Evolutionary conservation across 345 rosid genomes (phyloP), one percentile per base, ranked within the genome.

Genomic region (Firmiana major): DNA sequence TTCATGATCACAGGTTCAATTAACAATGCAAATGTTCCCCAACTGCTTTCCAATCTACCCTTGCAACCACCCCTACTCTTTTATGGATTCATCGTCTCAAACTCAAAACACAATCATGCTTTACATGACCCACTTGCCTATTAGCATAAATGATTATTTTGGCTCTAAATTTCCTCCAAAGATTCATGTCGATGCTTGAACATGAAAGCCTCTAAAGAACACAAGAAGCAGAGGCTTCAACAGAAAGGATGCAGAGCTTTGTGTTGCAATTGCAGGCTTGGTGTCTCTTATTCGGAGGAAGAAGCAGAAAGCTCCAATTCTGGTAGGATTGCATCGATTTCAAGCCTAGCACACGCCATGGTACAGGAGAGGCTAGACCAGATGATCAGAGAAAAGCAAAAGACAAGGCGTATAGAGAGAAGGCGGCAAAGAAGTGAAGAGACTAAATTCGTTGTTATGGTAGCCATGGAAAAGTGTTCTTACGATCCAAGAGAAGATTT

Each of bases 341-440:
- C 99, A 22, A 94, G 92, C 87, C 78, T 94, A 21, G 87, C 95
- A 45, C 99, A 93, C 73, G 92, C 90, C 73, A 88, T 93, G 96
- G 70, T 65, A 17, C 70, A 65, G 40, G 70, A 38, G 46, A 67
- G 54, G 71, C 71, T 67, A 67, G 71, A 67, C 71, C 71, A 67
- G 71, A 67, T 42, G 53, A 67, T 67, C 13, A 67, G 48, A 43
- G 49, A 67, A 13, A 45, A 54, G 54, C 72, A 43, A 36, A 54
- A 67, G n/a, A 67, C 72, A 0, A 43, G 54, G 54, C 72, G 45
- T 45, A 26, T 67, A 15, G 72, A 67, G 17, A 67, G 72, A 67
- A 43, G 38, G 53, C 4, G 38, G 49, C 72, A 45, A 45, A 68
- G 72, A 68, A 45, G 72, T 24, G 55, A 45, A 45, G 72, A 54